A percentile compares a stretch with the other conserved stretches of the same genome.
These are phyloP conservation scores for Fusarium napiforme DNA, from an alignment of 2,329 filamentous ascomycete species.

Conservation along the genomic window DNA sequence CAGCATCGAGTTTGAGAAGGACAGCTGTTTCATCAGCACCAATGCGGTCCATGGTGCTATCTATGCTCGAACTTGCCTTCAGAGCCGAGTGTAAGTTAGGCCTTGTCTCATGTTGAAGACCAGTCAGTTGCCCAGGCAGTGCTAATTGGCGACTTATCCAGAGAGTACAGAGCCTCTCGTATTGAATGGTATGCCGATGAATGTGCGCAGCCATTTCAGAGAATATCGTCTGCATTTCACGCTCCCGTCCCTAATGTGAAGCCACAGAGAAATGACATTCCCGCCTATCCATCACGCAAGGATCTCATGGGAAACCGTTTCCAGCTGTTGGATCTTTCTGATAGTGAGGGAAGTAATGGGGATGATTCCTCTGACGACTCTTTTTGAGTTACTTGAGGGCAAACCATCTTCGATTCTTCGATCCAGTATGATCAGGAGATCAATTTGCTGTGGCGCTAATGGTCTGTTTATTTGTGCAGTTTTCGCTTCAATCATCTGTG, in stretches of 20 bases:
- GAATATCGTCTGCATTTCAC: slow-evolving; percentile 26
- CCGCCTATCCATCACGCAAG: slow-evolving; percentile 22
- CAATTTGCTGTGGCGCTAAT: not conserved
- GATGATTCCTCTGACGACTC: slow-evolving; percentile 19
- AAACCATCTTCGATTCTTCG: not conserved
- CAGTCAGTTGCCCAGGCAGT: not conserved
- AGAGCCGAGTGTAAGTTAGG: slow-evolving; percentile 63
- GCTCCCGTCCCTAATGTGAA: not conserved
- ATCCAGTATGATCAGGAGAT: not conserved
- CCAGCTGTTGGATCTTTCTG: slow-evolving; percentile 65
- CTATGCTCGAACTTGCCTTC: slow-evolving; percentile 82
- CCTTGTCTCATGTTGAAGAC: not conserved
- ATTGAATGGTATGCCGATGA: slow-evolving; percentile 80
- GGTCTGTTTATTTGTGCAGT: not conserved
- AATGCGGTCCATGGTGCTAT: slow-evolving; percentile 82
- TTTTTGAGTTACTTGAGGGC: not conserved
- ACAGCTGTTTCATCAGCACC: slow-evolving; percentile 74
- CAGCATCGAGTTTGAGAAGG: slow-evolving; percentile 67
- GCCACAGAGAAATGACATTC: not conserved
- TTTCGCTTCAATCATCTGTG: not conserved
- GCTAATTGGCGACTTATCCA: slow-evolving; percentile 51
- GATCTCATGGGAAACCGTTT: slow-evolving; percentile 68
- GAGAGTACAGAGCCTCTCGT: slow-evolving; percentile 74
- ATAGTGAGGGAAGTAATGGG: slow-evolving; percentile 47
- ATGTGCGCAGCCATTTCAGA: slow-evolving; percentile 68